Conservation (phyloP, 164 flowering plant genomes). For the Houttuynia cordata region DNA sequence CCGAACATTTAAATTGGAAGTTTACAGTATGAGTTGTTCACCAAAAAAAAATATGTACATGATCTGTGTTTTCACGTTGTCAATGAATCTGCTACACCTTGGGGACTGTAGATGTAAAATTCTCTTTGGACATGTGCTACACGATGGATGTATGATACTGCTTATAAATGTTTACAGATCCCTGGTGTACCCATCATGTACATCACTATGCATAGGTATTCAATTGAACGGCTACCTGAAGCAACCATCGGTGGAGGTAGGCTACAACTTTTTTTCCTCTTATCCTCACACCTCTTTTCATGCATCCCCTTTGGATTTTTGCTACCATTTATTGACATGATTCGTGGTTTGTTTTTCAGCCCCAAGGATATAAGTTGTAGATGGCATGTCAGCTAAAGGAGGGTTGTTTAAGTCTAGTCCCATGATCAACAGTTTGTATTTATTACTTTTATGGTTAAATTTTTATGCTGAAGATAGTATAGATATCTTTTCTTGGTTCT, state of each 20-base stretch:
- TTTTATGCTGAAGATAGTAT: too few species aligned
- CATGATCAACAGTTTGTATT: too few species aligned
- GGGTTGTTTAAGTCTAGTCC: neutral
- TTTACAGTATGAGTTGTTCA: neutral
- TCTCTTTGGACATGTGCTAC: neutral
- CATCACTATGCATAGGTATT: slow-evolving; percentile 71
- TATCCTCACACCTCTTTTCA: neutral
- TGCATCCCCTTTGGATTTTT: neutral
- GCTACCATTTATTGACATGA: neutral
- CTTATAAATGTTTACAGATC: slow-evolving; percentile 26
- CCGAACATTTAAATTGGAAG: too few species aligned
- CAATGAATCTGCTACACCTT: neutral
- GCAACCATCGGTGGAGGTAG: slow-evolving; percentile 97
- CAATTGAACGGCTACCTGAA: slow-evolving; percentile 92
- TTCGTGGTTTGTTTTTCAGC: neutral
- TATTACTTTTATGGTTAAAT: too few species aligned
- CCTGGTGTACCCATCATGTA: slow-evolving; percentile 99
- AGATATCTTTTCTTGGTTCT: too few species aligned
- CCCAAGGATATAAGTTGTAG: neutral
- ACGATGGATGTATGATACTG: neutral
- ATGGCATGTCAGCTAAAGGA: neutral
- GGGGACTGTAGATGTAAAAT: neutral
- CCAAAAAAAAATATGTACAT: neutral
- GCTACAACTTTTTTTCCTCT: neutral
- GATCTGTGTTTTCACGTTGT: neutral